Evolutionary conservation across 768 basidiomycete species (phyloP), one percentile per base, ranked within the genome.

Genomic region (Candolleomyces eurysporus): DNA sequence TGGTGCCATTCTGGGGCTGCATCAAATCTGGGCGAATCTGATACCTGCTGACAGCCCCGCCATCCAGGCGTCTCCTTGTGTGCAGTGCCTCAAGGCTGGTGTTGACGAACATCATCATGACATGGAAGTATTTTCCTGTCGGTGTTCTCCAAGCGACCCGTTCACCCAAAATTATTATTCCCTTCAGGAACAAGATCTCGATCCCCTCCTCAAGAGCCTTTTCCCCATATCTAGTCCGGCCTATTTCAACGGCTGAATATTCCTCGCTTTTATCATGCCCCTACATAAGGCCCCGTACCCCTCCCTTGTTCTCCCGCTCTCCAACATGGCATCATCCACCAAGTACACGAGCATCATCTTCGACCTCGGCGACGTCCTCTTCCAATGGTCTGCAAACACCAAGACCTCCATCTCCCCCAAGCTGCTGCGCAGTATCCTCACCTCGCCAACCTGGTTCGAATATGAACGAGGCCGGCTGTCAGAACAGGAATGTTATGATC

Each of bases 281-380:
- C 36, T 39, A 5, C 54, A 16, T n/a, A 14, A 9, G 42, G 3
- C 39, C 4, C 31, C 17, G 45, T 59, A 26, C 30, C 45, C 26
- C 46, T 32, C 53, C 36, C 53, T 19, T n/a, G 56, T 52, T 45
- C 43, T 36, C 61, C 49, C 52, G 14, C 10, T 32, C 53, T 32
- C 62, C 36, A 36, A 43, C 42, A 39, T 50, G 21, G 14, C 51
- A 46, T 6, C 17, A 2, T 31, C 56, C 7, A 21, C 26, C 16
- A 55, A 50, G 8, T 65, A 69, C 63, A 71, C 73, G 40, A 72
- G 78, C 10, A 69, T 84, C 63, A 78, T 85, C 65, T 78, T 84
- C 68, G 84, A 85, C 68, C 72, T 85, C 36, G 83, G 84, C 19
- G 84, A 84, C 65, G 83, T 84, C 7, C 73, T 84, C 51, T 84